Conservation (phyloP, 257 asterid genomes). For the Capsicum baccatum region DNA sequence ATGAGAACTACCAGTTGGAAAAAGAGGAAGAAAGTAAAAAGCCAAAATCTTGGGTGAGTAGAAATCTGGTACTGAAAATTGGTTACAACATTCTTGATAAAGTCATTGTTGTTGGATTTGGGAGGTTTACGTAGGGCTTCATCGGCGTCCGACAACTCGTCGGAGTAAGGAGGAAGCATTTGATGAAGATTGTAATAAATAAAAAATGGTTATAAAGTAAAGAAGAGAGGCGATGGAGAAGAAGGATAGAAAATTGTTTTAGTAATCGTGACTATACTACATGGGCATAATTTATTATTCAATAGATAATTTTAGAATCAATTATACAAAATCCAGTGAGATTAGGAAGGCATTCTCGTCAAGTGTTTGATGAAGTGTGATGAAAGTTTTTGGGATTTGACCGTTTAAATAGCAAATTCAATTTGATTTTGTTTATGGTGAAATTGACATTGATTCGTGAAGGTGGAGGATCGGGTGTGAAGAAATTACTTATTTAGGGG, state of each 20-base stretch:
- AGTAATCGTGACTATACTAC: not conserved
- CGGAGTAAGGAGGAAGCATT: slow-evolving; percentile 19
- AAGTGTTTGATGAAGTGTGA: too few species aligned
- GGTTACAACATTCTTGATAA: not conserved
- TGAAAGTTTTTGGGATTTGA: too few species aligned
- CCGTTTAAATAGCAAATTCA: too few species aligned
- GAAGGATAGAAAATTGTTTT: not conserved
- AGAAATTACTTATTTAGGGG: too few species aligned
- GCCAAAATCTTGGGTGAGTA: slow-evolving; percentile 67
- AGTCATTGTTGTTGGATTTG: slow-evolving; percentile 25
- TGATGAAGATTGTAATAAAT: not conserved
- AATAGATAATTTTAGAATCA: too few species aligned
- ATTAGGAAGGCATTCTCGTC: too few species aligned
- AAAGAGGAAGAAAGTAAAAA: slow-evolving; percentile 64
- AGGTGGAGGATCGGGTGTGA: too few species aligned
- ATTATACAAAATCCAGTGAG: too few species aligned
- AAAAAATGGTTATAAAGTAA: not conserved
- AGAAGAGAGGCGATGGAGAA: not conserved
- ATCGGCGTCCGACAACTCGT: not conserved
- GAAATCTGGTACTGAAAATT: slow-evolving; percentile 46
- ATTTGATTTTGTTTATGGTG: too few species aligned
- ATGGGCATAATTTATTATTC: too few species aligned
- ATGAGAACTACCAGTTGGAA: slow-evolving; percentile 57
- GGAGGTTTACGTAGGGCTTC: slow-evolving; percentile 27
- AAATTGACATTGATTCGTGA: too few species aligned